Evolutionary conservation across 2,329 filamentous ascomycete genomes (phyloP).

Genomic region (Aspergillus melleus): DNA sequence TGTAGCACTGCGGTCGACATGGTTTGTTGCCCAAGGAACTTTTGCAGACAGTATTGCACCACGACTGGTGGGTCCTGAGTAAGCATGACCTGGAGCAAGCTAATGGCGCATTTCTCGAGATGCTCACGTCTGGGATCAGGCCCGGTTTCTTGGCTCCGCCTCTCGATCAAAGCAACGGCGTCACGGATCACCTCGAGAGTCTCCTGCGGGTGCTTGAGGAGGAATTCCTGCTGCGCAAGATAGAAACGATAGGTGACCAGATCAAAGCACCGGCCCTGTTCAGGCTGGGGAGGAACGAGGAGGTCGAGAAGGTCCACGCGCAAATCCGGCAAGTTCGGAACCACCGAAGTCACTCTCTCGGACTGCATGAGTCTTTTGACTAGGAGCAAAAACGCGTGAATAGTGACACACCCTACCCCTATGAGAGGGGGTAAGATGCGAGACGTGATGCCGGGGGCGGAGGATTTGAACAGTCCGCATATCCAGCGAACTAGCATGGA

Average conservation of each 20-base stretch:
- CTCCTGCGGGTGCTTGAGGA: constrained; percentile 34
- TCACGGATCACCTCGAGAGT: constrained; percentile 36
- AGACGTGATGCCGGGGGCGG: constrained; percentile 33
- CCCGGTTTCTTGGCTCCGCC: constrained; percentile 3
- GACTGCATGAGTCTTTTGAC: constrained; percentile 32
- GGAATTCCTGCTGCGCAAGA: constrained; percentile 41
- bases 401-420: constrained; percentile 46
- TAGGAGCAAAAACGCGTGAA: constrained; percentile 41
- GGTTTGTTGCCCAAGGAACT: constrained; percentile 28
- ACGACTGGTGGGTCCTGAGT: constrained; percentile 33
- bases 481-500: constrained; percentile 45
- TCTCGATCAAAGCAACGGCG: constrained; percentile 25
- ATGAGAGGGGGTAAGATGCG: constrained; percentile 42
- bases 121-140: constrained; percentile 11
- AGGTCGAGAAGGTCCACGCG: constrained; percentile 36
- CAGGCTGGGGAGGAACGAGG: constrained; percentile 22
- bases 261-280: constrained; percentile 24
- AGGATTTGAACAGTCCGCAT: constrained; percentile 35
- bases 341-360: constrained; percentile 18
- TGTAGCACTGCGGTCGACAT: constrained; percentile 28
- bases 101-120: constrained; percentile 25
- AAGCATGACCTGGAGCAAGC: constrained; percentile 35
- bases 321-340: constrained; percentile 29
- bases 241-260: constrained; percentile 44
- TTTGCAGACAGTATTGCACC: constrained; percentile 30